Evolutionary conservation across 345 rosid species (phyloP).

Genomic region (Raphanus sativus): DNA sequence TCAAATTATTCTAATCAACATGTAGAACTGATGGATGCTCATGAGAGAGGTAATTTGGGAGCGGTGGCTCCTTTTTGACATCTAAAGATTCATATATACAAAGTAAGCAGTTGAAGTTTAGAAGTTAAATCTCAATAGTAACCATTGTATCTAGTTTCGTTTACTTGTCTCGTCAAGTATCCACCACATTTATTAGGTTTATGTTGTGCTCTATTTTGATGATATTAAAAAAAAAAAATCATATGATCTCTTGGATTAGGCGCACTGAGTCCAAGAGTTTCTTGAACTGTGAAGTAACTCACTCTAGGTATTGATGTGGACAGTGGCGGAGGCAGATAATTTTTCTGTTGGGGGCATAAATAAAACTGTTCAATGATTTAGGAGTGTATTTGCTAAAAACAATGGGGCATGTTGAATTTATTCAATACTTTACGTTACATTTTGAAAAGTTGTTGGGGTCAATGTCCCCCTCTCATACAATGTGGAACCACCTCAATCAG

Average conservation of each 20-base stretch:
- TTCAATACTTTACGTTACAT: too few relatives aligned
- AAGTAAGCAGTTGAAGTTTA: not conserved
- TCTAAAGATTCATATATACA: not conserved
- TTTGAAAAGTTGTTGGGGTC: too few relatives aligned
- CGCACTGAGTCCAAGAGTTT: too few relatives aligned
- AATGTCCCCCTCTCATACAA: too few relatives aligned
- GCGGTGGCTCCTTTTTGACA: not conserved
- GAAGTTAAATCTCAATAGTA: not conserved
- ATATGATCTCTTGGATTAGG: not conserved
- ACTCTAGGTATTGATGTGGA: too few relatives aligned
- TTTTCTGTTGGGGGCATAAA: too few relatives aligned
- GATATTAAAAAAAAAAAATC: not conserved
- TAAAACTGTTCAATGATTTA: too few relatives aligned
- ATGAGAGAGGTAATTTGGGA: slow-evolving; percentile 35
- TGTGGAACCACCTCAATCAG: slow-evolving; percentile 55
- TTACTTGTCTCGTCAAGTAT: slow-evolving; percentile 1
- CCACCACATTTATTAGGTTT: not conserved
- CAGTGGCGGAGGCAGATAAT: too few relatives aligned
- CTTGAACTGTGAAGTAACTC: too few relatives aligned
- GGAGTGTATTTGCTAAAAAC: too few relatives aligned
- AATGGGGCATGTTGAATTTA: too few relatives aligned
- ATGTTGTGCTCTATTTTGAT: not conserved
- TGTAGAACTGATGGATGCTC: slow-evolving; percentile 1
- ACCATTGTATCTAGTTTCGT: not conserved
- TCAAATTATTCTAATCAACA: not conserved